A percentile compares a stretch with the other conserved stretches of the same genome.
Evolutionary conservation across 805 yeast species (phyloP).

Genomic region (Yamadazyma insecticola): DNA sequence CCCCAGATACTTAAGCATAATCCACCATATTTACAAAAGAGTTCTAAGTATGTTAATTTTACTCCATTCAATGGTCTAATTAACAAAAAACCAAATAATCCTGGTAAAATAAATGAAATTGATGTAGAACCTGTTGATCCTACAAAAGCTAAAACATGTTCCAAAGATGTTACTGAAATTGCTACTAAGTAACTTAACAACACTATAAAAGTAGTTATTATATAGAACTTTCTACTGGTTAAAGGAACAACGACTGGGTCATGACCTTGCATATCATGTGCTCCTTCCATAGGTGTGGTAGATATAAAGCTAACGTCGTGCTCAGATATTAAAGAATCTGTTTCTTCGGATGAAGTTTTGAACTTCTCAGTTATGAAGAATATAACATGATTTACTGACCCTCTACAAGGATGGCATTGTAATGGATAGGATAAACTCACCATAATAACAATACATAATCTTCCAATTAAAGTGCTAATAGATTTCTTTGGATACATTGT

Average conservation of each 20-base stretch:
- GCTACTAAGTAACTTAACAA: slow-evolving; percentile 52
- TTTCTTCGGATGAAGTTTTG: slow-evolving; percentile 4
- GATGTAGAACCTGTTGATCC: slow-evolving; percentile 84
- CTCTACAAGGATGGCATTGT: slow-evolving; percentile 77
- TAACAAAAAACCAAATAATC: slow-evolving; percentile 64
- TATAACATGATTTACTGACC: slow-evolving; percentile 61
- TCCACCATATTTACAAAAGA: slow-evolving; percentile 33
- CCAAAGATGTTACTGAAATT: slow-evolving; percentile 56
- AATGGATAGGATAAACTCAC: slow-evolving; percentile 73
- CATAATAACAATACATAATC: slow-evolving; percentile 63
- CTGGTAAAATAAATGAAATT: slow-evolving; percentile 74
- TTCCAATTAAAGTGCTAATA: slow-evolving; percentile 47
- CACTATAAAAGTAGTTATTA: slow-evolving; percentile 46
- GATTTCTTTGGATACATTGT: slow-evolving; percentile 58
- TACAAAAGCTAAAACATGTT: slow-evolving; percentile 63
- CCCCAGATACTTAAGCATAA: slow-evolving; percentile 51
- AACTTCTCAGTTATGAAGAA: slow-evolving; percentile 6
- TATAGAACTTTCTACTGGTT: slow-evolving; percentile 41
- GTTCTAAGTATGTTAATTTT: slow-evolving; percentile 22
- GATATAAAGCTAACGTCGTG: slow-evolving; percentile 33
- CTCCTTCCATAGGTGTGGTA: slow-evolving; percentile 44
- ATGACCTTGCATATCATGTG: slow-evolving; percentile 43
- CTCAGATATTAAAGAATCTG: slow-evolving; percentile 13
- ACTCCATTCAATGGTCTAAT: slow-evolving; percentile 35
- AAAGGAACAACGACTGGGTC: slow-evolving; percentile 48